Evolutionary conservation across 2,329 filamentous ascomycete genomes (phyloP), one percentile per base, ranked within the genome.

Genomic region (Knoxdaviesia proteae): DNA sequence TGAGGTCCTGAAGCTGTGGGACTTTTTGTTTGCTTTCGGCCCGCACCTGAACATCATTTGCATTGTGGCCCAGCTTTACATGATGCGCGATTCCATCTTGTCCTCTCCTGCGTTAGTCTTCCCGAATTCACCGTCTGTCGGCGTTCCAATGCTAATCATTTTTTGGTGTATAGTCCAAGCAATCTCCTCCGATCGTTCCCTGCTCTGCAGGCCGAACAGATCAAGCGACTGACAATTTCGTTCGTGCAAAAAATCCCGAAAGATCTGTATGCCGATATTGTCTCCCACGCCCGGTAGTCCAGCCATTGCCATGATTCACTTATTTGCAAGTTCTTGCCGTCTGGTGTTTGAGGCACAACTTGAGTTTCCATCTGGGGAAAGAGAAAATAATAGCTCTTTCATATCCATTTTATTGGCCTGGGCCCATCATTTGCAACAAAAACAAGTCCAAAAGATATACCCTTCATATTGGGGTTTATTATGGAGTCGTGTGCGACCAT

Each of bases 21-120:
- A 98, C 57, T 98, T 98, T 52, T 61, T 98, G 29, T 93, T 98
- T 54, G 88, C 90, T 0, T 98, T 94, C 51, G 90, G 90, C 0
- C 78, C 86, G 34, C 90, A 98, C 58, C 60, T 98, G 47, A 98
- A 98, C 54, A 84, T 98, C 44, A 62, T 98, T 29, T 96, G 90
- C 57, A 94, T 98, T 49, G 90, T 96, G 10, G 88, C 88, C 9
- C 90, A 98, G 61, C 65, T 98, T 42, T 79, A 94, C 40, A 72
- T 93, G 52, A 84, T 94, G 61, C 70, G 87, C 46, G 80, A 87
- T 44, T 77, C 84, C 47, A 77, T 98, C 42, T 62, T 98, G 51
- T 76, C 76, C 45, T 93, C 82, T 45, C 71, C 80, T 6, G 94
- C 82, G 87, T 93, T 64, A 49, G 67, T 46, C 36, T 38, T 42